Percentiles rank a stretch among this genome's conserved stretches.
These are phyloP conservation scores for Iberis pinnata DNA, from an alignment of 345 rosid genomes.

Conservation along the genomic window DNA sequence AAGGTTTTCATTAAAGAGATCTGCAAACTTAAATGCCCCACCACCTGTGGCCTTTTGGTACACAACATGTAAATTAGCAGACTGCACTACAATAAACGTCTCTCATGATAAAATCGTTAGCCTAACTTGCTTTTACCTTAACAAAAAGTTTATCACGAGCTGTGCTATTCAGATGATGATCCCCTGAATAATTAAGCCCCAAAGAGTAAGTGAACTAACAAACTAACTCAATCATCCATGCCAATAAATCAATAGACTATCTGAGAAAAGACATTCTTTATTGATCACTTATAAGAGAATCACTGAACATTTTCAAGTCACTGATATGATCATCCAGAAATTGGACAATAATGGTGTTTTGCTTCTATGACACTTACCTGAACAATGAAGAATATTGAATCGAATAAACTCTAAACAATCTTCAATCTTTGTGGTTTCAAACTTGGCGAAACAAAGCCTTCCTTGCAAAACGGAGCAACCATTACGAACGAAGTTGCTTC, in stretches of 20 bases:
- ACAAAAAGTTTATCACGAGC: slow-evolving; percentile 35
- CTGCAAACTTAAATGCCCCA: slow-evolving; percentile 88
- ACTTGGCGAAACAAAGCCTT: slow-evolving; percentile 70
- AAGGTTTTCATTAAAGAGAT: slow-evolving; percentile 82
- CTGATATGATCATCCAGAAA: neutral
- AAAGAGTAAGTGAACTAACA: slow-evolving; percentile 6
- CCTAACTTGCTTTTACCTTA: slow-evolving; percentile 44
- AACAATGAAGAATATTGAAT: slow-evolving; percentile 46
- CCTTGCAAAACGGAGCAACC: slow-evolving; percentile 39
- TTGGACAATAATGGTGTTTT: slow-evolving; percentile 2
- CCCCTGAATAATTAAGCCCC: slow-evolving; percentile 45
- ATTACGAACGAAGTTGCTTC: slow-evolving; percentile 22
- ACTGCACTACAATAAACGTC: neutral
- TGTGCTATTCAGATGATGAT: slow-evolving; percentile 33
- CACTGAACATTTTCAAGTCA: too few relatives aligned
- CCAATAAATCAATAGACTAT: slow-evolving; percentile 4
- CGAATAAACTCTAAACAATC: slow-evolving; percentile 76
- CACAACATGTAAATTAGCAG: slow-evolving; percentile 1
- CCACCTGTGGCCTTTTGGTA: slow-evolving; percentile 88
- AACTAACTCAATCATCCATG: neutral
- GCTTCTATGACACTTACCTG: slow-evolving; percentile 35
- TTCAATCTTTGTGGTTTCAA: slow-evolving; percentile 75
- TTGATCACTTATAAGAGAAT: neutral
- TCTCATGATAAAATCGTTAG: neutral
- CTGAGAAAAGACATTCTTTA: neutral